Conservation (phyloP, 768 basidiomycete species). For the Leccinum olivaceopallidum region DNA sequence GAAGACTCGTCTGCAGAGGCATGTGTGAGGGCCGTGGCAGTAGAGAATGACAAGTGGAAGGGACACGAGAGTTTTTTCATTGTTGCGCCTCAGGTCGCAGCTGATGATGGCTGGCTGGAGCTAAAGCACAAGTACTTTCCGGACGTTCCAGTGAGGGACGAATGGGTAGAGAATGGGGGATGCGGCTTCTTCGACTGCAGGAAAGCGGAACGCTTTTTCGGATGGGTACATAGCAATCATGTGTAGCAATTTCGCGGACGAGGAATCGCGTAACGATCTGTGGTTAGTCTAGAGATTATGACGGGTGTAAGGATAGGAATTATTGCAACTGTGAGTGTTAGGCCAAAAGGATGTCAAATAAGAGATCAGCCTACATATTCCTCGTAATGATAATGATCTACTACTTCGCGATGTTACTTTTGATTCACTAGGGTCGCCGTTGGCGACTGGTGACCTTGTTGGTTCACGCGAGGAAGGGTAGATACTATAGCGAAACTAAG, state of each 20-base stretch:
- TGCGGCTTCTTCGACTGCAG: not conserved
- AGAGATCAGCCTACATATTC: constrained; percentile 64
- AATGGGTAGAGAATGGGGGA: not conserved
- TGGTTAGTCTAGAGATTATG: constrained; percentile 10
- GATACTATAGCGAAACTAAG: no score
- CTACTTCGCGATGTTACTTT: constrained; percentile 70
- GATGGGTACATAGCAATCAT: not conserved
- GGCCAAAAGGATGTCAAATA: not conserved
- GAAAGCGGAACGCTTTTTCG: not conserved
- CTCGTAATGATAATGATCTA: constrained; percentile 44
- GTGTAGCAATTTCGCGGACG: not conserved
- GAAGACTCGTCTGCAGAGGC: constrained; percentile 57
- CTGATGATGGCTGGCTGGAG: not conserved
- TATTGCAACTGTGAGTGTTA: constrained; percentile 40
- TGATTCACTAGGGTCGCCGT: constrained; percentile 39
- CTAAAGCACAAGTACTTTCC: not conserved
- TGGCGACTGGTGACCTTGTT: no score
- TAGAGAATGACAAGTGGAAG: not conserved
- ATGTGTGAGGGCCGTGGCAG: not conserved
- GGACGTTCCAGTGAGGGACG: not conserved
- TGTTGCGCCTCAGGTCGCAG: not conserved
- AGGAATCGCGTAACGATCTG: not conserved
- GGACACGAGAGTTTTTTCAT: not conserved
- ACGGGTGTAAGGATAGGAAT: constrained; percentile 40
- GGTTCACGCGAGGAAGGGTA: no score